Conservation (phyloP, 768 basidiomycete species). For the Amanita molliuscula region DNA sequence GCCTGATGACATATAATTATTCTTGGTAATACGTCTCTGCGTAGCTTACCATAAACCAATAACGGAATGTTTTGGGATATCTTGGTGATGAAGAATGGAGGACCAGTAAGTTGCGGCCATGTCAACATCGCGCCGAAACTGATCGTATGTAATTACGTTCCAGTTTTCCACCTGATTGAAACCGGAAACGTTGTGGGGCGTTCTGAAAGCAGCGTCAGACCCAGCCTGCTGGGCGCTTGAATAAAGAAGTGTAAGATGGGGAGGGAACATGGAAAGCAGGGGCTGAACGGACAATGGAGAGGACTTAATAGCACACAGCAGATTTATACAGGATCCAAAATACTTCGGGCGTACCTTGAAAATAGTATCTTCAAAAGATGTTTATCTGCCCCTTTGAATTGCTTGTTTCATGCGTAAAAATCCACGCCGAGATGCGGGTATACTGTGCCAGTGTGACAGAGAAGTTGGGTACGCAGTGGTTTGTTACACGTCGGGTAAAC, state of each 20-base stretch:
- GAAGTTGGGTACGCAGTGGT: not conserved
- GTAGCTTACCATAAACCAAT: conserved; percentile 55
- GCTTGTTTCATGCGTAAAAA: not conserved
- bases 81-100: conserved; percentile 30
- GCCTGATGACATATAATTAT: conserved; percentile 29
- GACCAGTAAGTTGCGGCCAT: conserved; percentile 57
- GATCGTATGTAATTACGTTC: conserved; percentile 50
- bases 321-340: not conserved
- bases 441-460: not conserved
- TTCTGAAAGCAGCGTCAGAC: conserved; percentile 45
- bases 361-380: not conserved
- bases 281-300: not conserved
- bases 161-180: conserved; percentile 38
- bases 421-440: not conserved
- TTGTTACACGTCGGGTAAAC: not conserved
- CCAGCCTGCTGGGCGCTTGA: conserved; percentile 40
- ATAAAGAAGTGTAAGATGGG: conserved; percentile 32
- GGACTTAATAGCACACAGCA: not conserved
- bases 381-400: not conserved
- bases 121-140: conserved; percentile 60
- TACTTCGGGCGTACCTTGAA: not conserved
- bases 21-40: not conserved
- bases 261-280: conserved; percentile 8
- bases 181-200: conserved; percentile 37
- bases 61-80: conserved; percentile 45